Evolutionary conservation across 2,329 filamentous ascomycete genomes (phyloP).

Genomic region (Sporothrix pseudoabietina): DNA sequence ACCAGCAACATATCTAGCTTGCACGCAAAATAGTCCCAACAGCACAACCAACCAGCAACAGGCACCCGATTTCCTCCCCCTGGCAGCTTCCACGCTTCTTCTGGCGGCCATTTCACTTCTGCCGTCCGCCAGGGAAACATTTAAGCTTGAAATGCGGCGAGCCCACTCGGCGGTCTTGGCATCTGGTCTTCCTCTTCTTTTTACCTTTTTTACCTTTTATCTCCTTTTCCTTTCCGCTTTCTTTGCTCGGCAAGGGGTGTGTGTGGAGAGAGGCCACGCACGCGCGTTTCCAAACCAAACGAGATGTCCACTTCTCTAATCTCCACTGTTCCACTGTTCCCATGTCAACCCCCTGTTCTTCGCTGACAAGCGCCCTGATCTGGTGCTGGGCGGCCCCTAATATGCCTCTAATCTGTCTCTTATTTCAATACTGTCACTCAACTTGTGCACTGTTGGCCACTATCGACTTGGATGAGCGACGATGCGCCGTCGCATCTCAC

Average conservation of each 20-base stretch:
- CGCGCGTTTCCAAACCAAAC: slow-evolving; percentile 13
- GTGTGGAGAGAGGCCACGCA: slow-evolving; percentile 18
- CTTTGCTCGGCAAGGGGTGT: not conserved
- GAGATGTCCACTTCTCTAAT: slow-evolving; percentile 12
- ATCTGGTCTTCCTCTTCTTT: slow-evolving; percentile 7
- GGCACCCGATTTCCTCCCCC: slow-evolving; percentile 3
- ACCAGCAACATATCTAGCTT: not conserved
- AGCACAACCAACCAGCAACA: slow-evolving; percentile 5
- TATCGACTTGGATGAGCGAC: slow-evolving; percentile 3
- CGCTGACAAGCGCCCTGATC: slow-evolving; percentile 3
- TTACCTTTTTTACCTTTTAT: not conserved
- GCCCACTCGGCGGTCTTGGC: slow-evolving; percentile 35
- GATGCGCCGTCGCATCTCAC: slow-evolving; percentile 2
- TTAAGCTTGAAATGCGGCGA: slow-evolving; percentile 39
- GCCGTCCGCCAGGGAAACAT: slow-evolving; percentile 31
- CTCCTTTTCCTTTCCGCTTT: not conserved
- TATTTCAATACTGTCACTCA: not conserved
- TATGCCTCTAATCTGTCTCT: not conserved
- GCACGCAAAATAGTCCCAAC: not conserved
- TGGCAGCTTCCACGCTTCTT: not conserved
- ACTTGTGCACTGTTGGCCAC: slow-evolving; percentile 1
- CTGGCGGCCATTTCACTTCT: slow-evolving; percentile 1
- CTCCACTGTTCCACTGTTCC: slow-evolving; percentile 11
- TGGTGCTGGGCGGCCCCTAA: not conserved
- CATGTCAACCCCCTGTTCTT: not conserved